Conservation (phyloP, 1,139 yeast species). For the Taphrina sp. region DNA sequence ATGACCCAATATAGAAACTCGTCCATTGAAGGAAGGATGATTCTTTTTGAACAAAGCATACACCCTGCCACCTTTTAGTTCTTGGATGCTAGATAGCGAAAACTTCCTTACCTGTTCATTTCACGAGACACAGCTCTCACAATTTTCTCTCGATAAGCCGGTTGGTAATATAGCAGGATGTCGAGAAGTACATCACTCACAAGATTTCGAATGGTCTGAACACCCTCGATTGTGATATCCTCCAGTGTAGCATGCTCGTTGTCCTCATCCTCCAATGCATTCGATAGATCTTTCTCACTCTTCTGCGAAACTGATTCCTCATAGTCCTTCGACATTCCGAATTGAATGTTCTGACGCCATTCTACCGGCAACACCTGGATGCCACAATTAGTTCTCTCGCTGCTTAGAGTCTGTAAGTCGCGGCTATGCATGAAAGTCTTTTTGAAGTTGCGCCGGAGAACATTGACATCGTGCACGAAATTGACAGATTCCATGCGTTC, state of each 20-base stretch:
- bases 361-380: slow-evolving; percentile 39
- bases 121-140: slow-evolving; percentile 64
- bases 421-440: slow-evolving; percentile 39
- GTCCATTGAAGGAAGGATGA: slow-evolving; percentile 73
- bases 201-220: slow-evolving; percentile 68
- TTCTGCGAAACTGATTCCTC: slow-evolving; percentile 15
- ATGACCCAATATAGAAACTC: slow-evolving; percentile 81
- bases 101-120: slow-evolving; percentile 47
- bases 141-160: slow-evolving; percentile 63
- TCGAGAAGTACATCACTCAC: slow-evolving; percentile 86
- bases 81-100: not conserved
- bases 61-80: slow-evolving; percentile 48
- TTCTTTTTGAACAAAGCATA: slow-evolving; percentile 56
- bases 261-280: slow-evolving; percentile 25
- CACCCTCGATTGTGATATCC: slow-evolving; percentile 75
- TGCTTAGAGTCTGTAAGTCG: slow-evolving; percentile 40
- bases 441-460: slow-evolving; percentile 52
- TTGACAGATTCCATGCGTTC: slow-evolving; percentile 74
- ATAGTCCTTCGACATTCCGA: slow-evolving; percentile 36
- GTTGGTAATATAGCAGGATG: slow-evolving; percentile 76
- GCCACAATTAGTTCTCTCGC: slow-evolving; percentile 40
- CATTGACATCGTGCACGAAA: slow-evolving; percentile 81
- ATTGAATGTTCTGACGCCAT: slow-evolving; percentile 41
- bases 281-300: slow-evolving; percentile 37
- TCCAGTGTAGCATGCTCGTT: slow-evolving; percentile 60